Evolutionary conservation across 257 asterid species (phyloP).

Genomic region (Gentiana dahurica): DNA sequence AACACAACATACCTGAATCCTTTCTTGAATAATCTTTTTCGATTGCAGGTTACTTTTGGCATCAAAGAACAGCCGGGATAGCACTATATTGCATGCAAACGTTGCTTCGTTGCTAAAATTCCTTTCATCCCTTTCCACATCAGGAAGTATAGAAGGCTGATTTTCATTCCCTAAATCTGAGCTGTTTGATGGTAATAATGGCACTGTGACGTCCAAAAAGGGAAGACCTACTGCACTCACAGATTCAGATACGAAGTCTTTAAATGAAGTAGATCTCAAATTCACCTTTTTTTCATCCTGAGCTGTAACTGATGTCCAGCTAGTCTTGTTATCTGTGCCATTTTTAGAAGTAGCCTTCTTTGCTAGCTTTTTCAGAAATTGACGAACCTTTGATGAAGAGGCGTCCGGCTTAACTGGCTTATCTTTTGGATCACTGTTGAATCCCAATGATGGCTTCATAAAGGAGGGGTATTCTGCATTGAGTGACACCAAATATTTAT

Average conservation of each 20-base stretch:
- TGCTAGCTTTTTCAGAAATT: constrained; percentile 61
- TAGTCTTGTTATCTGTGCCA: constrained; percentile 48
- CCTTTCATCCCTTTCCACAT: constrained; percentile 42
- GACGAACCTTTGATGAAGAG: constrained; percentile 82
- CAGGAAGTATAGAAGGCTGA: constrained; percentile 34
- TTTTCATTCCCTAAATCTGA: constrained; percentile 26
- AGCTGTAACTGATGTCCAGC: constrained; percentile 30
- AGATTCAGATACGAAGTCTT: constrained; percentile 31
- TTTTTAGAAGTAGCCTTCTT: constrained; percentile 60
- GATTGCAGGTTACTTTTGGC: constrained; percentile 53
- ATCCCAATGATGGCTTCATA: constrained; percentile 49
- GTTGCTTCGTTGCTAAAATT: constrained; percentile 58
- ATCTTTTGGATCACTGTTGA: constrained; percentile 37
- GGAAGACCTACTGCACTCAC: constrained; percentile 29
- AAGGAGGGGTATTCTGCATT: constrained; percentile 77
- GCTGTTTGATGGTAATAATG: constrained; percentile 32
- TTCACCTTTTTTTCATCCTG: constrained; percentile 45
- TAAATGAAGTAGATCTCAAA: constrained; percentile 36
- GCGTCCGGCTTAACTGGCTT: constrained; percentile 56
- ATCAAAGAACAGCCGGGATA: constrained; percentile 85
- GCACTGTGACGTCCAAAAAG: constrained; percentile 26
- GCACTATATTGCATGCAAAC: constrained; percentile 61
- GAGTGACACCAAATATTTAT: constrained; percentile 49
- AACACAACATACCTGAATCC: constrained; percentile 62
- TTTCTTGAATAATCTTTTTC: constrained; percentile 35